Percentiles rank a stretch among this genome's conserved stretches.
These are phyloP conservation scores for Capillidium heterosporum DNA, from an alignment of 371 early-diverging fungal species.

Conservation along the genomic window DNA sequence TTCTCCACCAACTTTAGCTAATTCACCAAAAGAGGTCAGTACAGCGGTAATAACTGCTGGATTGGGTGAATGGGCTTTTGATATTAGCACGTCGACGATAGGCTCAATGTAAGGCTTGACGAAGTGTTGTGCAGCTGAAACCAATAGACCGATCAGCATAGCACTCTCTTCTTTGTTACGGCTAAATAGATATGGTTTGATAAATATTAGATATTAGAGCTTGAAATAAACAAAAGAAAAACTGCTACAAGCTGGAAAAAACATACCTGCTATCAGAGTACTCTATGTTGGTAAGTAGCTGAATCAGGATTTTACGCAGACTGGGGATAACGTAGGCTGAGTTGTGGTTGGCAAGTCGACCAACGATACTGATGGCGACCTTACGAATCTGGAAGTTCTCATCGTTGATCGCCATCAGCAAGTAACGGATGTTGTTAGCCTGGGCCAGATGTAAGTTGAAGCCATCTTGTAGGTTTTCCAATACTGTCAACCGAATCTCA, in stretches of 20 bases:
- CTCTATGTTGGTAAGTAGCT: conserved; percentile 84
- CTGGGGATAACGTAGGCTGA: conserved; percentile 89
- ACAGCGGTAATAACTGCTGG: conserved; percentile 70
- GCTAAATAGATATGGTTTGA: conserved; percentile 9
- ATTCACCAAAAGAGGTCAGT: conserved; percentile 70
- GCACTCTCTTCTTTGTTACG: conserved; percentile 84
- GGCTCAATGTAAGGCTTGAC: conserved; percentile 85
- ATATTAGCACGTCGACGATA: conserved; percentile 63
- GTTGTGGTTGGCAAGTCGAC: conserved; percentile 67
- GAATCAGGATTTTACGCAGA: conserved; percentile 68
- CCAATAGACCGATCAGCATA: conserved; percentile 53
- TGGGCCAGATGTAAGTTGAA: conserved; percentile 84
- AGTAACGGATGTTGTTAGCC: conserved; percentile 70
- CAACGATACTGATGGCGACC: conserved; percentile 67
- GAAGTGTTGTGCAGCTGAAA: conserved; percentile 54
- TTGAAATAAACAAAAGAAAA: too few relatives aligned
- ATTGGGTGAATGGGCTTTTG: conserved; percentile 61
- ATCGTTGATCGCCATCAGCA: conserved; percentile 84
- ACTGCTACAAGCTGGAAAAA: too few relatives aligned
- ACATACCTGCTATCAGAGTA: conserved; percentile 37
- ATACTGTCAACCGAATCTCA: conserved; percentile 56
- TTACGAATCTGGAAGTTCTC: conserved; percentile 81
- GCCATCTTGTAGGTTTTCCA: conserved; percentile 54
- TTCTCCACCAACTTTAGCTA: conserved; percentile 72
- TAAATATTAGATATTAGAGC: too few relatives aligned